Base-by-base conservation (phyloP, 169 alveolate species). In the Plasmodium gonderi region DNA sequence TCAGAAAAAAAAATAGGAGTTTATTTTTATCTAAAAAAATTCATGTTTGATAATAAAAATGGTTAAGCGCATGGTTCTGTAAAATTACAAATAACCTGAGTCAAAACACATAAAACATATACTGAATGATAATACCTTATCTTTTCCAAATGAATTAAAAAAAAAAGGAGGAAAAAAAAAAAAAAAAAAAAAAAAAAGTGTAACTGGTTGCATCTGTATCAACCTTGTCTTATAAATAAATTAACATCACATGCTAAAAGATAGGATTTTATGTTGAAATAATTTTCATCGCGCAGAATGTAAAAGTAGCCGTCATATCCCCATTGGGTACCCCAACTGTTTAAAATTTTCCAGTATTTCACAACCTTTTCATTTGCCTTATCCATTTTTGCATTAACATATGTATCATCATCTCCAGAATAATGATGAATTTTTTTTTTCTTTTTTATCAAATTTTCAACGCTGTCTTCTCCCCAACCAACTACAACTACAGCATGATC, bases 401-500 rank as follows among this genome's bases (percentile, higher is more conserved):
- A 51, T 4, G 33, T 65, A 45, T 51, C 33, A 4, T 54, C 33
- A 36, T 68, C 64, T 14, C 12, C 76, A 14, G 42, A 79, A 49
- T 49, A 23, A 79, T 79, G 47, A n/a, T 45, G 75, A 47, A 11
- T 17, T 36, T 7, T 40, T 65, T 75, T 75, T 75, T 85, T 75
- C 45, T 60, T 47, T 47, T 87, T 87, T 38, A 75, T 38, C 40
- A 87, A 87, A 75, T 74, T 75, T 17, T 51, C 72, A 17, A 75
- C 23, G 5, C 65, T 87, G 47, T 87, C 93, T 75, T 87, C 89
- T 6, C 93, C 93, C 93, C 93, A 87, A 17, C 93, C 93, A 40
- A 87, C 89, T 87, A 87, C 36, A 36, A 87, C 93, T 20, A 87
- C 93, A 87, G 93, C 93, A 60, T 87, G 93, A 67, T 87, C 93